phyloP scores from a whole-genome alignment of 345 rosid genomes.

The Salix koriyanagi region DNA sequence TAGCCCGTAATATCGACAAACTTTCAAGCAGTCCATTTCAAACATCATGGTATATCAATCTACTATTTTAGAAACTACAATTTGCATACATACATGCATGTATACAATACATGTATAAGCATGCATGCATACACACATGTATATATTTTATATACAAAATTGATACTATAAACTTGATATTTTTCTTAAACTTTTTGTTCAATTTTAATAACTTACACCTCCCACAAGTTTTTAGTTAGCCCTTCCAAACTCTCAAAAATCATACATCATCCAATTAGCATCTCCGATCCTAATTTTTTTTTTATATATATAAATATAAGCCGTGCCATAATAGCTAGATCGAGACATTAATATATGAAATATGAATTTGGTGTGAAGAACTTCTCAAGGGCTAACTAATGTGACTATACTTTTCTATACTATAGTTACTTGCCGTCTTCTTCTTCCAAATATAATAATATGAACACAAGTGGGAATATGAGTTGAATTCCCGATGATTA shows the following conservation, averaged over 20 bases:
- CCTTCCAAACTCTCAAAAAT: too few species aligned
- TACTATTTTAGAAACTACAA: background rate
- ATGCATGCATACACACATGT: too few species aligned
- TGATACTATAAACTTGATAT: background rate
- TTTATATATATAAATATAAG: too few species aligned
- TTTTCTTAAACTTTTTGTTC: too few species aligned
- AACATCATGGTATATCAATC: background rate
- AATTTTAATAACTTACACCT: too few species aligned
- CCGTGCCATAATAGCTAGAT: too few species aligned
- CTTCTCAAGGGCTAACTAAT: background rate
- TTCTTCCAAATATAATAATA: background rate
- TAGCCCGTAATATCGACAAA: background rate
- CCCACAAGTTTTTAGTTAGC: too few species aligned
- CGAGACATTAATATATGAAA: too few species aligned
- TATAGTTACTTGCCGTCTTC: background rate
- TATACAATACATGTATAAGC: too few species aligned
- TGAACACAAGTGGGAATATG: background rate
- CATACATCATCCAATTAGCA: too few species aligned
- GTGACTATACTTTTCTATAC: background rate
- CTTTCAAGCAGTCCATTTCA: background rate
- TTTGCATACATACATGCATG: background rate
- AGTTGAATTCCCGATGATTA: background rate
- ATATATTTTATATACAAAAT: too few species aligned
- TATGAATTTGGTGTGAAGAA: background rate
- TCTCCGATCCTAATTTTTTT: too few species aligned